phyloP scores from a whole-genome alignment of 306 rosid species.

The Cucumis cinereus region DNA sequence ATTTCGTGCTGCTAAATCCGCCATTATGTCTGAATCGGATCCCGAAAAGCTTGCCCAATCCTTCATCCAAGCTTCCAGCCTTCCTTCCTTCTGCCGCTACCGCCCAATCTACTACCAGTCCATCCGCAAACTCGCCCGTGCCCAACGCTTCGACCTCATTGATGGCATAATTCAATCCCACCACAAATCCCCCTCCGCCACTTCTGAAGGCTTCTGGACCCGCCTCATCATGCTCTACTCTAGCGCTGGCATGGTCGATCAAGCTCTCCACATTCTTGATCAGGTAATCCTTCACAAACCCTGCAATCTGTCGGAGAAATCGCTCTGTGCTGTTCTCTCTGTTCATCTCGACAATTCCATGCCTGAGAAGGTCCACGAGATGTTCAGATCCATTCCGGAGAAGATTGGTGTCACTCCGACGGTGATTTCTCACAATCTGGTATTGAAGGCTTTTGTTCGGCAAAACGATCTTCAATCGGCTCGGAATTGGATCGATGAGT shows the following conservation, averaged over 20 bases:
- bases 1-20: constrained; percentile 12
- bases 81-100: constrained; percentile 12
- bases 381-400: constrained; percentile 4
- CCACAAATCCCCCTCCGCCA: background rate
- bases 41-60: constrained; percentile 13
- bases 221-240: constrained; percentile 17
- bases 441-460: constrained; percentile 10
- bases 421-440: constrained; percentile 6
- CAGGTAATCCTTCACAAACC: constrained; percentile 3
- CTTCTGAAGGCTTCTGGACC: constrained; percentile 13
- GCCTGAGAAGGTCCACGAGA: constrained; percentile 5
- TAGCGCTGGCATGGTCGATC: constrained; percentile 7
- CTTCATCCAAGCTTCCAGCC: background rate
- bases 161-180: constrained; percentile 6
- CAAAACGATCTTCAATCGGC: constrained; percentile 11
- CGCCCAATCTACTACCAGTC: constrained; percentile 11
- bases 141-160: constrained; percentile 13
- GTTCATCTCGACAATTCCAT: constrained; percentile 1
- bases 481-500: constrained; percentile 8
- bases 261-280: constrained; percentile 2
- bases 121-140: constrained; percentile 13
- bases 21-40: constrained; percentile 10
- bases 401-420: constrained; percentile 9
- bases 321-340: constrained; percentile 13
- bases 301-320: constrained; percentile 11